Conservation (phyloP, 2,329 filamentous ascomycete genomes). For the Xylogone sp. region DNA sequence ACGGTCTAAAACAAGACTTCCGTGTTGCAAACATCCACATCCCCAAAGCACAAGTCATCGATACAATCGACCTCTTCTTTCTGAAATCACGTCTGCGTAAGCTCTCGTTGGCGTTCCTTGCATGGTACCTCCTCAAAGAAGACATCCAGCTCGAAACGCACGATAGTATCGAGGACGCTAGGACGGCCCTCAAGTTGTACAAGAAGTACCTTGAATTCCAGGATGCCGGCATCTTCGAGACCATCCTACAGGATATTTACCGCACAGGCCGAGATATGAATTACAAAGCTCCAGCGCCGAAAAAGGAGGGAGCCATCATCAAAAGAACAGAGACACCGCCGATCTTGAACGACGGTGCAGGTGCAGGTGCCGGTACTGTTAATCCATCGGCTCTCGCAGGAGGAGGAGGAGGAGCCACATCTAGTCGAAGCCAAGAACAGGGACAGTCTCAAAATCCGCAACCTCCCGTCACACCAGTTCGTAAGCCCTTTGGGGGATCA, state of each 20-base stretch:
- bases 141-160: constrained; percentile 91
- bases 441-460: background rate
- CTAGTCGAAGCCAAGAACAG: background rate
- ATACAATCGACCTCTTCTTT: constrained; percentile 91
- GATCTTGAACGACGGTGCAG: constrained; percentile 34
- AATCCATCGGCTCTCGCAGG: too few species aligned
- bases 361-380: constrained; percentile 14
- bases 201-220: constrained; percentile 86
- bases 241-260: constrained; percentile 86
- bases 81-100: constrained; percentile 78
- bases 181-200: constrained; percentile 84
- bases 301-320: constrained; percentile 40
- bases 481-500: background rate
- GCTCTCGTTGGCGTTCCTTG: constrained; percentile 84
- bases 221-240: constrained; percentile 78
- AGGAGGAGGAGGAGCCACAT: background rate
- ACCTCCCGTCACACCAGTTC: background rate
- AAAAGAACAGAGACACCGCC: constrained; percentile 53
- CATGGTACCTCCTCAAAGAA: constrained; percentile 87
- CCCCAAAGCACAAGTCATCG: constrained; percentile 83
- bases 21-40: constrained; percentile 98
- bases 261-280: constrained; percentile 54
- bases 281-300: constrained; percentile 49
- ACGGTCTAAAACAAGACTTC: constrained; percentile 92
- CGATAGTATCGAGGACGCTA: constrained; percentile 92